Conservation (phyloP, 148 eudicot species). For the Polygonum maritimum region DNA sequence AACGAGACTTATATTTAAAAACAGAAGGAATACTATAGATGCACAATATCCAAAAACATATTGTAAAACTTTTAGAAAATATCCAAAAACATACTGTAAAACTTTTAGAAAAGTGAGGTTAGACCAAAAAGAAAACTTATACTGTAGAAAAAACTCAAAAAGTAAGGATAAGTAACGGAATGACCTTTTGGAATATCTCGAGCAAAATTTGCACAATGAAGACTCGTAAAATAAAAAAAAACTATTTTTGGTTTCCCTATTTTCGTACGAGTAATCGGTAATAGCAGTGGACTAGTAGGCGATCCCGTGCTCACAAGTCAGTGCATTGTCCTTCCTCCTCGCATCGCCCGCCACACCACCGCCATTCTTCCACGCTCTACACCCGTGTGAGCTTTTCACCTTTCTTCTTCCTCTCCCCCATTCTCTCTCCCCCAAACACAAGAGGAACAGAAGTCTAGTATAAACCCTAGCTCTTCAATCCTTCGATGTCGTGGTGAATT, state of each 20-base stretch:
- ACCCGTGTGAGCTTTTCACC: not conserved
- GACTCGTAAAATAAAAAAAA: not conserved
- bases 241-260: not conserved
- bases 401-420: not conserved
- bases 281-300: not conserved
- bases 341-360: not conserved
- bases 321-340: not conserved
- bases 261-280: not conserved
- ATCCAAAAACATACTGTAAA: no score
- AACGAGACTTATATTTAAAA: no score
- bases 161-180: no score
- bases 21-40: no score
- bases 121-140: no score
- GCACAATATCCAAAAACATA: no score
- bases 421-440: not conserved
- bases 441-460: not conserved
- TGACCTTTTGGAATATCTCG: no score
- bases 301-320: constrained; percentile 4
- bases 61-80: no score
- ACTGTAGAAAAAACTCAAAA: no score
- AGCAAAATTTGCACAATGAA: no score
- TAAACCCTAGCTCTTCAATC: constrained; percentile 5
- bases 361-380: not conserved
- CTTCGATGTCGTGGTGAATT: not conserved
- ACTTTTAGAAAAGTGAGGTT: no score